These are phyloP conservation scores for Cornus florida DNA, from an alignment of 148 eudicot species.

Conservation along the genomic window DNA sequence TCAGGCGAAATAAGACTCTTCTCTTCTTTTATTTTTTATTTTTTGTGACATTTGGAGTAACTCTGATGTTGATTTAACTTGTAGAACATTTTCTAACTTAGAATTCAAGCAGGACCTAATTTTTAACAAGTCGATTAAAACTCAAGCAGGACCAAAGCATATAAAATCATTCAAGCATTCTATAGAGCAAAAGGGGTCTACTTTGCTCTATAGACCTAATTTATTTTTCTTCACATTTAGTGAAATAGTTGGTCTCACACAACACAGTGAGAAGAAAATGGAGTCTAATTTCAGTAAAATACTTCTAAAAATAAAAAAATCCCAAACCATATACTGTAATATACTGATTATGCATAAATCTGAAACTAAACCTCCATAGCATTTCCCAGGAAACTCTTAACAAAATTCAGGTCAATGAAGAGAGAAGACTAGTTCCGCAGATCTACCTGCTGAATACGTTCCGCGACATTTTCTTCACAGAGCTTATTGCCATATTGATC, in stretches of 20 bases:
- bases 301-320: no score
- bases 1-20: background rate
- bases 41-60: background rate
- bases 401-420: background rate
- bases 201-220: background rate
- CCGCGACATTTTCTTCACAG: conserved; percentile 59
- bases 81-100: background rate
- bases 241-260: background rate
- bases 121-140: no score
- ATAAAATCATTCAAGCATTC: background rate
- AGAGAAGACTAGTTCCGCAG: background rate
- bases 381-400: background rate
- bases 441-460: conserved; percentile 73
- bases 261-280: no score
- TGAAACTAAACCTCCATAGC: background rate
- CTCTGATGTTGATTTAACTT: background rate
- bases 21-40: no score
- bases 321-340: background rate
- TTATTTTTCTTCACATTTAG: background rate
- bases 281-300: no score
- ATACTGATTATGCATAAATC: background rate
- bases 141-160: background rate
- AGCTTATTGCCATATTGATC: conserved; percentile 80
- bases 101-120: background rate
- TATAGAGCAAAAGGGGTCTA: background rate